Evolutionary conservation across 2,329 filamentous ascomycete genomes (phyloP), one percentile per base, ranked within the genome.

Genomic region (Alternaria metachromatica): DNA sequence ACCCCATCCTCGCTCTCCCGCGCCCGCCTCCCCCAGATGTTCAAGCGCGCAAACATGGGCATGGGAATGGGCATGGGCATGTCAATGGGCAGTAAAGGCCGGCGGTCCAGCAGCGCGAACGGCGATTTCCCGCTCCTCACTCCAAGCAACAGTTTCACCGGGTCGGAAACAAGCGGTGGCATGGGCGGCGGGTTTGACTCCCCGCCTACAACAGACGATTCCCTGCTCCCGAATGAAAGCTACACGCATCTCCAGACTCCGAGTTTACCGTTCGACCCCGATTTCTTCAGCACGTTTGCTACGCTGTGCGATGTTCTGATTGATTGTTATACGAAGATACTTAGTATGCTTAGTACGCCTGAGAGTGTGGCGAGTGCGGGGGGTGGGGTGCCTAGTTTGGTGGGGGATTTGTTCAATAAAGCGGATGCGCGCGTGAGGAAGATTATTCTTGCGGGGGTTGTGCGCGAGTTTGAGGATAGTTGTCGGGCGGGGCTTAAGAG

Each of bases 241-340:
- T 99, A 97, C 79, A 89, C 89, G 0, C 90, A 95, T 78, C 85
- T 99, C 2, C 86, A 97, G 20, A 98, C 95, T n/a, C 96, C 96
- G 0, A 91, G 90, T 15, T 83, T 99, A 51, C 96, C 96, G 0
- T 99, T 99, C 76, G 94, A 98, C 68, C 96, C 96, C 0, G 96
- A 99, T 80, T 99, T 97, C 75, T 96, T 95, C 80, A 94, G 96
- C 82, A 97, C 94, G 0, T 98, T 98, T 82, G 91, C 94, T 13
- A 97, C 96, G 12, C 85, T 99, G 7, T 98, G 96, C 82, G 96
- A 99, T 77, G 93, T 97, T 4, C 83, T 99, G 65, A 96, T 97
- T 72, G 96, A 98, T 79, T 93, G 90, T 75, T 99, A 99, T 81
- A 89, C 89, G 37, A 88, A 90, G 58, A 88, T 99, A 26, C 84